Base-by-base conservation (phyloP, 352 stramenopile genomes). In the Phytopythium aichiense region DNA sequence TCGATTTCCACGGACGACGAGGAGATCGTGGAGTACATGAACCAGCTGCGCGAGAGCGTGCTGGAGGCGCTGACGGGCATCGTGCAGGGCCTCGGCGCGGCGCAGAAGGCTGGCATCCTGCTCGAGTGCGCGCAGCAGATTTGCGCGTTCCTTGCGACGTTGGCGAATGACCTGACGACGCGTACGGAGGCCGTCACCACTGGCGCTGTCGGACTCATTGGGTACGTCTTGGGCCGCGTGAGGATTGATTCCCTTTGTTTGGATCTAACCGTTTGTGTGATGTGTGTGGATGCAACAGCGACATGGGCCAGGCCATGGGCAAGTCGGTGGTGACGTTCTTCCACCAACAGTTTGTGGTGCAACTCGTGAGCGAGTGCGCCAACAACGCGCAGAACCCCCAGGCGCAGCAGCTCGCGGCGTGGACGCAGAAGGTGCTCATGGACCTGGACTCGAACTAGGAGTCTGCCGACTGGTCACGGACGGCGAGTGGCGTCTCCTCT, bases 1-100 rank as follows among this genome's bases (percentile, higher is more conserved):
- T 78, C 81, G 16, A 93, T 96, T 52, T 73, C 87, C 23, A 91
- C 90, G 7, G 92, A 98, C 60, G 96, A 99, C 67, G 97, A 99
- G 63, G 97, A 99, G 56, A 84, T 98, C n/a, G 91, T 99, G 65
- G 94, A 98, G 46, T 99, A 98, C 73, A 96, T 99, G 71, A 99
- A 99, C 76, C 80, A 89, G 56, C 81, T 99, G 12, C 86, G 96
- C 53, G 92, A 98, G 67, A 92, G 88, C 63, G 96, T 99, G 45
- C 73, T 99, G 33, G 97, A 99, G 69, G 96, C 95, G 18, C 97
- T 98, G 58, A 98, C 94, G 33, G 96, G 96, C 30, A 99, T 99
- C 66, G 76, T 98, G 22, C 94, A 98, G 69, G 96, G 96, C 22
- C 79, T 99, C 7, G 88, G 89, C 31, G 94, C 94, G 61, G 93